Evolutionary conservation across 371 early-diverging fungal genomes (phyloP), one percentile per base, ranked within the genome.

Genomic region (Actinomortierella wolfii): DNA sequence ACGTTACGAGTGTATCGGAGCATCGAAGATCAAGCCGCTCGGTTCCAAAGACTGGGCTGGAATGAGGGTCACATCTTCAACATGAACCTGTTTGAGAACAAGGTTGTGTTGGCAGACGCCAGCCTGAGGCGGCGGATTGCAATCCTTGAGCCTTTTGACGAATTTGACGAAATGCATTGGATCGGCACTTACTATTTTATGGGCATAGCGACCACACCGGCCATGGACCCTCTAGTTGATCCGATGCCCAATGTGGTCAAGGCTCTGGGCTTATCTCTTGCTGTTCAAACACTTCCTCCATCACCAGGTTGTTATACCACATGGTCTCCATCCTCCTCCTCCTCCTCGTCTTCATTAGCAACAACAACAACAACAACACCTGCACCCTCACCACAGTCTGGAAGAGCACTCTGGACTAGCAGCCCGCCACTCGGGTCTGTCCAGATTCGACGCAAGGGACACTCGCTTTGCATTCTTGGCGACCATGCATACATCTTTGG

Each of bases 161-260:
- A 73, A 21, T 53, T 67, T 42, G 74, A 73, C 15, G 74, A 73
- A 48, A 45, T 58, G 13, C 59, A 49, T 49, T 73, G 74, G 74
- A 73, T 73, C 44, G 74, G 74, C 13, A 59, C 67, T 0, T 73
- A 59, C 53, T 73, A 73, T 28, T 73, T 73, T 63, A 60, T 63
- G 11, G 74, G 67, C 7, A 56, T 67, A 6, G 74, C 74, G 17
- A 44, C 60, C 1, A 63, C 63, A 1, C 50, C 44, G 1, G 48
- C 66, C 1, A 47, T 40, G n/a, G 21, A 50, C 0, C 13, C 15
- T 13, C 1, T n/a, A n/a, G n/a, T 24, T 23, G 54, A 41, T 4
- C 4, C 23, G 25, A 34, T 11, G 11, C 67, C 74, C 7, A 63
- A 73, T 24, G 67, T 73, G 21, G 56, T 67, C 29, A 53, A 46